Conservation (phyloP, 495 filamentous ascomycete species). For the Aspergillus leporis region DNA sequence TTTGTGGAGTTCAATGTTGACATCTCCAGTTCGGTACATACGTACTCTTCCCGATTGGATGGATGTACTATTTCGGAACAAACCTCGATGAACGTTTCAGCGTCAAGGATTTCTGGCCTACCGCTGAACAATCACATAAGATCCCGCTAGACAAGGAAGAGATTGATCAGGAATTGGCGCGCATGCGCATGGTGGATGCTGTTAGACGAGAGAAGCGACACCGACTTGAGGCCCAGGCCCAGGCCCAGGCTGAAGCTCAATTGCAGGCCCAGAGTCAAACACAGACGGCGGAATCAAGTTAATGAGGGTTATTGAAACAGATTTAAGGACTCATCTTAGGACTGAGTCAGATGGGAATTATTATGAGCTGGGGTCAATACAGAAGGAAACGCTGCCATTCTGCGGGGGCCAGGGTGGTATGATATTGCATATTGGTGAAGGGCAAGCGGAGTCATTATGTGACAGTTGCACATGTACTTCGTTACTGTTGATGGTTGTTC, state of each 20-base stretch:
- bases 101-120: slow-evolving; percentile 93
- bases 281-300: neutral
- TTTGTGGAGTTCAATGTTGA: neutral
- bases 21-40: slow-evolving; percentile 85
- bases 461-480: slow-evolving; percentile 24
- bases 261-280: slow-evolving; percentile 20
- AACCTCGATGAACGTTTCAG: slow-evolving; percentile 92
- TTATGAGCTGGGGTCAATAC: neutral
- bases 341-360: neutral
- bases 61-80: slow-evolving; percentile 99
- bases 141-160: slow-evolving; percentile 90
- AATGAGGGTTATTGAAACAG: neutral
- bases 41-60: slow-evolving; percentile 95
- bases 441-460: neutral
- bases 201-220: slow-evolving; percentile 52
- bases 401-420: slow-evolving; percentile 9
- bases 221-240: slow-evolving; percentile 47
- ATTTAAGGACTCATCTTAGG: neutral
- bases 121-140: slow-evolving; percentile 77
- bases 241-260: slow-evolving; percentile 37
- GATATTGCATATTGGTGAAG: neutral
- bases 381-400: slow-evolving; percentile 7
- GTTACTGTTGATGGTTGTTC: slow-evolving; percentile 14
- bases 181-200: slow-evolving; percentile 58
- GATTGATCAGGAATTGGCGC: slow-evolving; percentile 72